These are phyloP conservation scores for Phytophthora pini DNA, from an alignment of 352 stramenopile species.

Conservation along the genomic window DNA sequence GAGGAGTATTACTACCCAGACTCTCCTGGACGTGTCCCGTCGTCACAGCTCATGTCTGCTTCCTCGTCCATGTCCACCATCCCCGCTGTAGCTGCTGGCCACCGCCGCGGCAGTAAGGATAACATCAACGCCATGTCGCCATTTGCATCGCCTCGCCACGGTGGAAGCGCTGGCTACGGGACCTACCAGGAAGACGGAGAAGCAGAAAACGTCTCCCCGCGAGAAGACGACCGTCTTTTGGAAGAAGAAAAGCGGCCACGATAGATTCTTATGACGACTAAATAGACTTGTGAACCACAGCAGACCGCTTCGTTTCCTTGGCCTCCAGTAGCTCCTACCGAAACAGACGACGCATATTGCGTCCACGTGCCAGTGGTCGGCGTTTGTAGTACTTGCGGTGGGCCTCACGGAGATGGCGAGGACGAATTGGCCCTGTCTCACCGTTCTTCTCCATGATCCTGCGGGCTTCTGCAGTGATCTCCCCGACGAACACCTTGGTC, in stretches of 20 bases:
- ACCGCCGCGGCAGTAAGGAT: slow-evolving; percentile 48
- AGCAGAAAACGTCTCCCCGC: slow-evolving; percentile 18
- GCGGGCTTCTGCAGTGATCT: slow-evolving; percentile 81
- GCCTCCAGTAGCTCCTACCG: slow-evolving; percentile 27
- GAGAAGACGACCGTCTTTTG: slow-evolving; percentile 47
- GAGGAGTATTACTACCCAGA: slow-evolving; percentile 59
- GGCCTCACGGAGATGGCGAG: slow-evolving; percentile 78
- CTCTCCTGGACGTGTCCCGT: slow-evolving; percentile 16
- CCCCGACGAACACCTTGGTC: slow-evolving; percentile 84
- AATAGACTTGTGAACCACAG: slow-evolving; percentile 44
- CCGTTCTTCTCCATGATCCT: slow-evolving; percentile 83
- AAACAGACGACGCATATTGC: slow-evolving; percentile 64
- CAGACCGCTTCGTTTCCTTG: slow-evolving; percentile 3
- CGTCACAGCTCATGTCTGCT: slow-evolving; percentile 40
- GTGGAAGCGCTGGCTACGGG: slow-evolving; percentile 22
- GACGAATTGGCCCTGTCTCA: slow-evolving; percentile 76
- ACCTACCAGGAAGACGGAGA: slow-evolving; percentile 35
- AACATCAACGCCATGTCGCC: slow-evolving; percentile 38
- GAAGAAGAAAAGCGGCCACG: slow-evolving; percentile 48
- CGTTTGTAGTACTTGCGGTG: slow-evolving; percentile 88
- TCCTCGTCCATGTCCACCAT: slow-evolving; percentile 49
- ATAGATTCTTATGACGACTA: slow-evolving; percentile 54
- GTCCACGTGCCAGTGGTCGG: slow-evolving; percentile 63
- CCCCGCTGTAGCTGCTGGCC: slow-evolving; percentile 19
- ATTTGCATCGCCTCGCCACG: slow-evolving; percentile 29